phyloP scores from a whole-genome alignment of 2,329 filamentous ascomycete species.

The Penicillium sp. region DNA sequence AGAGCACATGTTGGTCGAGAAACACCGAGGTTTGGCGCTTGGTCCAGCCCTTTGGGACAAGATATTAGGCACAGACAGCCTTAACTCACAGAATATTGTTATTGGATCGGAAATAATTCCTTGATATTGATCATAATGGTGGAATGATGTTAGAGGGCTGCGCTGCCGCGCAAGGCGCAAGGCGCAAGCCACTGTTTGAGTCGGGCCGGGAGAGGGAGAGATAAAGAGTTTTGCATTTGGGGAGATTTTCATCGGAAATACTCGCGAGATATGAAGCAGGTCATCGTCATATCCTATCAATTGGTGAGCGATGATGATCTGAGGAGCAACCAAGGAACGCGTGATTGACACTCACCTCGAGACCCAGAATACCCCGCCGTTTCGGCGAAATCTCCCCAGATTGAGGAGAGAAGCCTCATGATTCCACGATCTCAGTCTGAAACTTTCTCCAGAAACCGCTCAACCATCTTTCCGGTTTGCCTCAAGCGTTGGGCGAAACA shows the following conservation, averaged over 20 bases:
- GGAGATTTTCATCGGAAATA: not conserved
- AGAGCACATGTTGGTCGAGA: not conserved
- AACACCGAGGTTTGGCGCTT: not conserved
- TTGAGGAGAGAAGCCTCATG: not conserved
- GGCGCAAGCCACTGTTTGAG: not conserved
- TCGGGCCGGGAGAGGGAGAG: not conserved
- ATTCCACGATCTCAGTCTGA: not conserved
- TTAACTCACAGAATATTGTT: not conserved
- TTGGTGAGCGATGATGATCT: not conserved
- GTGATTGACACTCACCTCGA: not conserved
- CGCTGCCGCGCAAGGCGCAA: not conserved
- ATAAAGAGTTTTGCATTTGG: not conserved
- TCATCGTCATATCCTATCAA: not conserved
- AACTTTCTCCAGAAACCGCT: not conserved
- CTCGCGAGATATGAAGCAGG: not conserved
- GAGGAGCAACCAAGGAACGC: not conserved
- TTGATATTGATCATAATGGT: not conserved
- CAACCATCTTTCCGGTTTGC: not conserved
- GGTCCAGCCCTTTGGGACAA: not conserved
- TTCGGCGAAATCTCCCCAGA: not conserved
- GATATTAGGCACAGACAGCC: not conserved
- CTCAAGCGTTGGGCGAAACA: not conserved
- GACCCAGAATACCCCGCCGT: not conserved
- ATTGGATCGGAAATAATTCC: not conserved
- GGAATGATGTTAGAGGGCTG: not conserved